Conservation (phyloP, 73 alveolate species). For the Effrenium voratum region DNA sequence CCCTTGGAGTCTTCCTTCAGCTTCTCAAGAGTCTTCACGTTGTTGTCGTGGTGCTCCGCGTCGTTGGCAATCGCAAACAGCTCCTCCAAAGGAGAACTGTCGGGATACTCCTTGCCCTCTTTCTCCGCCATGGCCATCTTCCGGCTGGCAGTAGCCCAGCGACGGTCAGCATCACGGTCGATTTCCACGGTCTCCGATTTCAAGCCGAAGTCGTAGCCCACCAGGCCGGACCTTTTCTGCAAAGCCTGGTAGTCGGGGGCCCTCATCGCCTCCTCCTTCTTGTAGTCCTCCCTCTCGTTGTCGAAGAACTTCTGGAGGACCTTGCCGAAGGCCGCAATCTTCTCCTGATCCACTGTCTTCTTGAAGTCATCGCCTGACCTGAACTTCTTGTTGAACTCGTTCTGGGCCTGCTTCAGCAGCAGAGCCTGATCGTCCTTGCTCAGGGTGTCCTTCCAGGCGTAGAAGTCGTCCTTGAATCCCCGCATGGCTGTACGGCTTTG, state of each 20-base stretch:
- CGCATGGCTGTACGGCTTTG: slow-evolving; percentile 77
- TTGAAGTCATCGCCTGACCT: slow-evolving; percentile 67
- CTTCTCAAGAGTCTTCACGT: slow-evolving; percentile 9
- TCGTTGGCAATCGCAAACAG: slow-evolving; percentile 1
- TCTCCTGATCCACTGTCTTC: slow-evolving; percentile 51
- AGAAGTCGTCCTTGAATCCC: slow-evolving; percentile 91
- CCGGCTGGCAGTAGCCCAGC: slow-evolving; percentile 33
- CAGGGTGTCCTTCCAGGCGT: slow-evolving; percentile 76
- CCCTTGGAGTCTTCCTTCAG: neutral
- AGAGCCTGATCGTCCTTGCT: slow-evolving; percentile 91
- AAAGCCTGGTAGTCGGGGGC: slow-evolving; percentile 60
- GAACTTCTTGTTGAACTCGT: slow-evolving; percentile 90
- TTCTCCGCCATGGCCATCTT: slow-evolving; percentile 27
- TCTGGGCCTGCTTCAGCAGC: slow-evolving; percentile 83
- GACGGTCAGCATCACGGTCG: slow-evolving; percentile 94
- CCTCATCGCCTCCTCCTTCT: slow-evolving; percentile 71
- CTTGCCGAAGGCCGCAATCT: slow-evolving; percentile 81
- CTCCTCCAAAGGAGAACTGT: slow-evolving; percentile 50
- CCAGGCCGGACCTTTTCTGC: slow-evolving; percentile 40
- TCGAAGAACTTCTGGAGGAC: slow-evolving; percentile 84
- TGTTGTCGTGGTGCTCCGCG: slow-evolving; percentile 26
- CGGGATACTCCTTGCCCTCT: slow-evolving; percentile 21
- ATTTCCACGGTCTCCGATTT: slow-evolving; percentile 14
- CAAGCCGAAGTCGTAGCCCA: slow-evolving; percentile 83
- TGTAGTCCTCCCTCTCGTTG: slow-evolving; percentile 88